A percentile compares a stretch with the other conserved stretches of the same genome.
Conservation (phyloP, 1,139 yeast genomes). For the Eremothecium cymbalariae region DNA sequence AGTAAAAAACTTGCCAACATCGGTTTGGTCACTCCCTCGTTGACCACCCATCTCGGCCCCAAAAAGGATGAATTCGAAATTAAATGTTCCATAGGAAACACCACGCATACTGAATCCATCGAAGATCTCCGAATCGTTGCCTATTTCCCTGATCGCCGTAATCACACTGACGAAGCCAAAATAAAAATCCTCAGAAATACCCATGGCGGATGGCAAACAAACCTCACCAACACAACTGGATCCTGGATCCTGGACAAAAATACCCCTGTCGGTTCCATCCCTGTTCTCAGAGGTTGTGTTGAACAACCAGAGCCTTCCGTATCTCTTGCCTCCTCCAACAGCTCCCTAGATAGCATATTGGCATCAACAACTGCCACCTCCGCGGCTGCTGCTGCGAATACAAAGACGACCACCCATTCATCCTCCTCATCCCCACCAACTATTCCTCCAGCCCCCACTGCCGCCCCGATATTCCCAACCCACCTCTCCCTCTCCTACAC, state of each 20-base stretch:
- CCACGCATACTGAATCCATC: constrained; percentile 45
- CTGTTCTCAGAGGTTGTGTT: constrained; percentile 56
- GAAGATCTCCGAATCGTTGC: constrained; percentile 52
- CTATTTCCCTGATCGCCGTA: constrained; percentile 31
- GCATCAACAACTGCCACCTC: background rate
- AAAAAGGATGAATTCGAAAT: constrained; percentile 70
- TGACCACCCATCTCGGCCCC: constrained; percentile 53
- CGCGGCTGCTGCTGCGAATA: too few relatives aligned
- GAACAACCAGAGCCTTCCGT: constrained; percentile 21
- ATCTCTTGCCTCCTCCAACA: background rate
- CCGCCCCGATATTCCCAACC: background rate
- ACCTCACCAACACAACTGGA: constrained; percentile 42
- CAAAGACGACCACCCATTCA: too few relatives aligned
- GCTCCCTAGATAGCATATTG: background rate
- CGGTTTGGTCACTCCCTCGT: constrained; percentile 56
- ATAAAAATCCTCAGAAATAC: constrained; percentile 25
- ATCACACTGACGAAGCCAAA: constrained; percentile 9
- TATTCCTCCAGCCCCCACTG: constrained; percentile 3
- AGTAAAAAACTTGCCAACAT: constrained; percentile 23
- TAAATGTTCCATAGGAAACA: constrained; percentile 45
- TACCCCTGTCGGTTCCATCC: constrained; percentile 57
- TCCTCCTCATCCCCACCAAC: too few relatives aligned
- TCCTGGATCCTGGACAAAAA: constrained; percentile 65
- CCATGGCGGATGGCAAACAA: constrained; percentile 34
- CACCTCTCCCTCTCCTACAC: constrained; percentile 46